These are phyloP conservation scores for Aspergillus ustus DNA, from an alignment of 2,329 filamentous ascomycete genomes.

Conservation along the genomic window DNA sequence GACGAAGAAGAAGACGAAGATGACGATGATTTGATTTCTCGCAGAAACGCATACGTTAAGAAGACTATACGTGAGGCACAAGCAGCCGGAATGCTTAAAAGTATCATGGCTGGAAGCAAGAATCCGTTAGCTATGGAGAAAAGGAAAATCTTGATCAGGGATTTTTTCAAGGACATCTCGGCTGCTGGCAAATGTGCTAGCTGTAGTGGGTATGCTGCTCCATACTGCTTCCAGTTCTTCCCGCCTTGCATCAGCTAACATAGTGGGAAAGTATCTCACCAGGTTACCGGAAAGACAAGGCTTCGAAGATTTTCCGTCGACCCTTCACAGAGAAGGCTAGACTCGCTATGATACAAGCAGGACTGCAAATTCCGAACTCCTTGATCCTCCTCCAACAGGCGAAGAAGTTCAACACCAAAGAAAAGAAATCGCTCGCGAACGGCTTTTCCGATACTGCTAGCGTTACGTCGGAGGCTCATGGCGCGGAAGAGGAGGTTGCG, in stretches of 20 bases:
- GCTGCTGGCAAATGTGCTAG: conserved; percentile 71
- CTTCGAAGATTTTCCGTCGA: conserved; percentile 92
- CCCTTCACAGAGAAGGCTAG: conserved; percentile 74
- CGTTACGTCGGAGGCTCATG: conserved; percentile 57
- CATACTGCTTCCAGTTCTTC: neutral
- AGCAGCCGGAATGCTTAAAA: conserved; percentile 49
- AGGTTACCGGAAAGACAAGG: conserved; percentile 84
- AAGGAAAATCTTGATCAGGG: conserved; percentile 75
- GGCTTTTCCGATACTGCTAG: conserved; percentile 56
- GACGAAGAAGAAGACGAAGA: conserved; percentile 67
- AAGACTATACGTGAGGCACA: conserved; percentile 68
- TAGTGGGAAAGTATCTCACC: conserved; percentile 69
- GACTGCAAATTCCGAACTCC: conserved; percentile 72
- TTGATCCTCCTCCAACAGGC: conserved; percentile 63
- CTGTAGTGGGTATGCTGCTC: conserved; percentile 57
- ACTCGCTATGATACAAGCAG: conserved; percentile 72
- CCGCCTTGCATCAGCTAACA: conserved; percentile 22
- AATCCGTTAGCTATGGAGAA: conserved; percentile 82
- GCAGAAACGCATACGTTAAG: conserved; percentile 71
- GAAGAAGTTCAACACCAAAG: conserved; percentile 44
- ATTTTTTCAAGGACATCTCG: conserved; percentile 76
- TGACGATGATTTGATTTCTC: conserved; percentile 56
- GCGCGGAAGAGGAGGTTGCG: conserved; percentile 63
- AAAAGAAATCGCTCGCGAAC: conserved; percentile 33
- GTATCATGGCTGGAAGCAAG: conserved; percentile 62